Percentiles rank a stretch among this genome's conserved stretches.
Conservation (phyloP, 768 basidiomycete genomes). For the Russula dissimulans region DNA sequence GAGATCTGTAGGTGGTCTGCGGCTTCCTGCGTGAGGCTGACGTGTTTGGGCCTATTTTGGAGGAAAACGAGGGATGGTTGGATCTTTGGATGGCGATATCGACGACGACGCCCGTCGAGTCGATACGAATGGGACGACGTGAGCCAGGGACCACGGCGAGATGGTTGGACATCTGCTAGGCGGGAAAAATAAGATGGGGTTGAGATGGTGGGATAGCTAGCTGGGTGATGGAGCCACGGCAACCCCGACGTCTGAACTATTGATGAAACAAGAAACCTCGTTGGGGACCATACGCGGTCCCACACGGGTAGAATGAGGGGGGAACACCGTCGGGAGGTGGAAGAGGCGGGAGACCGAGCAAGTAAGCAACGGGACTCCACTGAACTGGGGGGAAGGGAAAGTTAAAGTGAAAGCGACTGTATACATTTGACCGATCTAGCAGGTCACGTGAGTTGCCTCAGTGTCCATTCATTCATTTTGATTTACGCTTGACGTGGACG, state of each 20-base stretch:
- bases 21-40: conserved; percentile 18
- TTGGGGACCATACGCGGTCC: not conserved
- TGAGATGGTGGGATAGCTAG: not conserved
- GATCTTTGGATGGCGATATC: conserved; percentile 10
- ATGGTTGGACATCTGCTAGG: conserved; percentile 11
- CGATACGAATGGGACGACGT: conserved; percentile 19
- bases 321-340: not conserved
- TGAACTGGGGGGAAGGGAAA: not conserved
- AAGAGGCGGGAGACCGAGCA: not conserved
- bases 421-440: not conserved
- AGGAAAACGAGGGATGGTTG: conserved; percentile 6
- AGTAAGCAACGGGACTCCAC: not conserved
- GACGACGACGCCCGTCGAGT: conserved; percentile 15
- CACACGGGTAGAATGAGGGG: not conserved
- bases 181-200: not conserved
- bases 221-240: not conserved
- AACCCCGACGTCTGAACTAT: not conserved
- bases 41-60: conserved; percentile 7
- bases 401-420: not conserved
- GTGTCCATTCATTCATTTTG: not conserved
- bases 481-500: not conserved
- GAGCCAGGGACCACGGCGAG: conserved; percentile 18
- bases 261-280: not conserved
- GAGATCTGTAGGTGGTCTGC: conserved; percentile 18
- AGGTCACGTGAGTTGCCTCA: conserved; percentile 5